Evolutionary conservation across 2,329 filamentous ascomycete genomes (phyloP).

Genomic region (Dactylellina parvicollis): DNA sequence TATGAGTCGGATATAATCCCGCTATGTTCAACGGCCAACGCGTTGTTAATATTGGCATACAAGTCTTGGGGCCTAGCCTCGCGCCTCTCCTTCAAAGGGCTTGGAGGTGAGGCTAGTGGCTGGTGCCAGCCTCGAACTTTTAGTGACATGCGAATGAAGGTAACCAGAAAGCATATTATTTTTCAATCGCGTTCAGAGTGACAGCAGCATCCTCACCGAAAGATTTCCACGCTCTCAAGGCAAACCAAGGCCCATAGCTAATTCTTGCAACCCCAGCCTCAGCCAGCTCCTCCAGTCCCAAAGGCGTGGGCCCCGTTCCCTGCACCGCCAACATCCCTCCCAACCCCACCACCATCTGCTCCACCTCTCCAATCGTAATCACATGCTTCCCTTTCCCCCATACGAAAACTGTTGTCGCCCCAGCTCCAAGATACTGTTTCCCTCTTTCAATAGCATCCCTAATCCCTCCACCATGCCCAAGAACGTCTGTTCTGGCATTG

Average conservation of each 20-base stretch:
- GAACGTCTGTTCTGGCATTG: conserved; percentile 70
- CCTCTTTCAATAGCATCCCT: conserved; percentile 66
- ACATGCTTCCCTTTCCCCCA: conserved; percentile 67
- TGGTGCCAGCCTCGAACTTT: too few relatives aligned
- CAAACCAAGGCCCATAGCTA: conserved; percentile 65
- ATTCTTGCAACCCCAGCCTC: conserved; percentile 68
- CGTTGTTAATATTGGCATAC: too few relatives aligned
- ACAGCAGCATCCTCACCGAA: conserved; percentile 35
- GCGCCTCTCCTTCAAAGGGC: too few relatives aligned
- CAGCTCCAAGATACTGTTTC: conserved; percentile 68
- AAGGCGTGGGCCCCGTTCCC: conserved; percentile 60
- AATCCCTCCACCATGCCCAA: conserved; percentile 60
- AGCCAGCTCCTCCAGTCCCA: conserved; percentile 64
- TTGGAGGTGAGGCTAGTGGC: too few relatives aligned
- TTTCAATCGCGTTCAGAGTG: conserved; percentile 21
- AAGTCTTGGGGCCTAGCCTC: too few relatives aligned
- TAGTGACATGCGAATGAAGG: not conserved
- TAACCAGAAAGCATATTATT: not conserved
- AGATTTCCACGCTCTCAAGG: conserved; percentile 24
- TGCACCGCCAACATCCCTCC: conserved; percentile 64
- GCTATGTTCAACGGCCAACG: too few relatives aligned
- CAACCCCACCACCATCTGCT: conserved; percentile 65
- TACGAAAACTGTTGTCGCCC: conserved; percentile 70
- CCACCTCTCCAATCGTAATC: conserved; percentile 63
- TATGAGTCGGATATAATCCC: too few relatives aligned